Percentiles rank a stretch among this genome's conserved stretches.
These are phyloP conservation scores for Alloascoidea hylecoeti DNA, from an alignment of 805 yeast species.

Conservation along the genomic window DNA sequence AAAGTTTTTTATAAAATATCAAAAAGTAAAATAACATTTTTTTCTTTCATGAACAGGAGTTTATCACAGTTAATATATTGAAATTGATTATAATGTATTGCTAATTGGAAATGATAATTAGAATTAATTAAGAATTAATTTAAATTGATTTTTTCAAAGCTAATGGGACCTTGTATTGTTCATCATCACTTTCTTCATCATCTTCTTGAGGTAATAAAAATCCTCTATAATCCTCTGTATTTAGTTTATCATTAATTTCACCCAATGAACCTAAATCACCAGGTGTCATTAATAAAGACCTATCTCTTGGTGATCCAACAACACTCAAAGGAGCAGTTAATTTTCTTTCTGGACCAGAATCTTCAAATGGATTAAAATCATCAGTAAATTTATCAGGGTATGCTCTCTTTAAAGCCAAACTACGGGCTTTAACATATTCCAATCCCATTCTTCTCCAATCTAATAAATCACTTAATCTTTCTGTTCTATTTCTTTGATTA, in stretches of 20 bases:
- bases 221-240: conserved; percentile 60
- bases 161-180: too few species aligned
- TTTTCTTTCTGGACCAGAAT: conserved; percentile 23
- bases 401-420: conserved; percentile 82
- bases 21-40: too few species aligned
- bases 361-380: conserved; percentile 23
- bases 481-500: conserved; percentile 95
- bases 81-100: too few species aligned
- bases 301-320: conserved; percentile 90
- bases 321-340: conserved; percentile 86
- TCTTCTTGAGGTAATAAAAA: conserved; percentile 22
- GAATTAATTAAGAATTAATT: too few species aligned
- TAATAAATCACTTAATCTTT: conserved; percentile 77
- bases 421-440: conserved; percentile 91
- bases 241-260: conserved; percentile 61
- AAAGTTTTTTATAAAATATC: too few species aligned
- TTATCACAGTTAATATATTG: too few species aligned
- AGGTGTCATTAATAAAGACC: conserved; percentile 79
- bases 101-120: too few species aligned
- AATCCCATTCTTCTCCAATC: conserved; percentile 99
- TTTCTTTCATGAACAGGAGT: too few species aligned
- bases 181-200: conserved; percentile 18
- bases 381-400: conserved; percentile 66
- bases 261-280: conserved; percentile 96
- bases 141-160: too few species aligned